Evolutionary conservation across 352 stramenopile species (phyloP).

Genomic region (Phytophthora pluvialis): DNA sequence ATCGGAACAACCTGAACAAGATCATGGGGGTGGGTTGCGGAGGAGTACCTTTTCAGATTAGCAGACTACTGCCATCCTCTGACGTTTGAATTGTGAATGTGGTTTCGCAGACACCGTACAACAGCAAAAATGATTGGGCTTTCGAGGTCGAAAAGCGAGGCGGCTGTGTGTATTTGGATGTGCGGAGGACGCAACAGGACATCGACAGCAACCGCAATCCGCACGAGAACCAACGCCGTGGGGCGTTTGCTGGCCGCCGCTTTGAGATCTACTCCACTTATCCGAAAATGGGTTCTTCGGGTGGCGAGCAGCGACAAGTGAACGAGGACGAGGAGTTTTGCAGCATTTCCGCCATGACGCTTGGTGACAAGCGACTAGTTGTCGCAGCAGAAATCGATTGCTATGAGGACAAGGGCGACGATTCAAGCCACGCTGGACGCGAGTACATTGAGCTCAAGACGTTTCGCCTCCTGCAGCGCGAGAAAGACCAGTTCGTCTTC

Average conservation of each 20-base stretch:
- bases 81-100: constrained; percentile 6
- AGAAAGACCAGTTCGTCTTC: constrained; percentile 78
- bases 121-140: constrained; percentile 75
- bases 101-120: constrained; percentile 72
- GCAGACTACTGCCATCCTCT: neutral
- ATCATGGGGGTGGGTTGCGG: constrained; percentile 66
- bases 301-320: constrained; percentile 34
- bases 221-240: constrained; percentile 58
- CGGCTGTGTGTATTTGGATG: constrained; percentile 71
- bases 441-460: constrained; percentile 82
- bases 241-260: constrained; percentile 69
- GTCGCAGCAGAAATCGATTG: constrained; percentile 77
- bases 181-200: constrained; percentile 54
- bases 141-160: constrained; percentile 60
- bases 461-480: constrained; percentile 53
- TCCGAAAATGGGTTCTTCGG: neutral
- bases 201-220: constrained; percentile 49
- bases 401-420: constrained; percentile 33
- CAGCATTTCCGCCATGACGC: constrained; percentile 60
- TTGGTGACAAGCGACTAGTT: constrained; percentile 59
- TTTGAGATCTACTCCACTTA: constrained; percentile 74
- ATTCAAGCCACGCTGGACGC: neutral
- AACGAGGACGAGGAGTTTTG: constrained; percentile 80
- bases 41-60: neutral
- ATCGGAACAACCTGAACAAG: constrained; percentile 86